Base-by-base conservation (phyloP, 495 filamentous ascomycete species). In the Rhypophila decipiens region DNA sequence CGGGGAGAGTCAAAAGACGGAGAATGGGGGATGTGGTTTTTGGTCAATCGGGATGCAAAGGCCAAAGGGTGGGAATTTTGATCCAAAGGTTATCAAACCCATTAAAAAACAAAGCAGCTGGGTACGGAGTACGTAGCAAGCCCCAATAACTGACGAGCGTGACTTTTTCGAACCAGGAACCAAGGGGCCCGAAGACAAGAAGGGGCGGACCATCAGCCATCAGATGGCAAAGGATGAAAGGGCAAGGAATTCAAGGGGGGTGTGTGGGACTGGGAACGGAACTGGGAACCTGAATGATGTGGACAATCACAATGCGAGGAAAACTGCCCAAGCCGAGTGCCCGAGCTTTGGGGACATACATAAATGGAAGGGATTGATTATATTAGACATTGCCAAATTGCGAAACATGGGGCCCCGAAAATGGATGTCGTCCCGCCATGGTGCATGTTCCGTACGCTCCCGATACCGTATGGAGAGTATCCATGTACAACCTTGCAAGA, bases 61-160 rank as follows among this genome's bases (percentile, higher is more conserved):
- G n/a, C n/a, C n/a, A n/a, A n/a, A n/a, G n/a, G n/a, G n/a, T n/a
- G 59, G 60, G 66, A 60, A 60, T 49, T 68, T 68, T 64, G 62
- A n/a, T n/a, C n/a, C n/a, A n/a, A n/a, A n/a, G n/a, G n/a, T 66
- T 64, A 63, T 60, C 65, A 59, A 68, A 57, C 67, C 67, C 68
- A 71, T 73, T 67, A 69, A 66, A 66, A 71, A 65, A 65, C 62
- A 70, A 65, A 65, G 59, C 62, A 65, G 52, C n/a, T n/a, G n/a
- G n/a, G n/a, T n/a, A n/a, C n/a, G n/a, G 51, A 46, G 50, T 48
- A 47, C 42, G 44, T 42, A 44, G 43, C 36, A n/a, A 39, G 36
- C 36, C 27, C 27, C 24, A 15, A 51, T 24, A 23, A 24, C 15
- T 42, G 24, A 42, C 38, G 38, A 22, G 5, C 38, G 8, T 40